Base-by-base conservation (phyloP, 2,329 filamentous ascomycete genomes). In the Botryotinia calthae region DNA sequence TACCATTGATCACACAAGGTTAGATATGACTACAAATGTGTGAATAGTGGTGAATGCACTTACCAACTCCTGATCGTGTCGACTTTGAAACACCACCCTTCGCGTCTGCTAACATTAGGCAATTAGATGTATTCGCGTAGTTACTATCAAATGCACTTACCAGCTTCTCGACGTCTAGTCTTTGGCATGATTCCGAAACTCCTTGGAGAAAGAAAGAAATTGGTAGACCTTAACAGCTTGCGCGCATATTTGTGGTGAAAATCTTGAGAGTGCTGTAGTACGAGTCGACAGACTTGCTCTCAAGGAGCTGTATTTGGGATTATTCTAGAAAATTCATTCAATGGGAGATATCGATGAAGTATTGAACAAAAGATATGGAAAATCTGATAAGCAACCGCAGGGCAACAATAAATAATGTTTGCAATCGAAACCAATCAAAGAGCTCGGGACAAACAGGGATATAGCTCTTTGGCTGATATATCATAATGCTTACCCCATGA, bases 381-480 rank as follows among this genome's bases (percentile, higher is more conserved):
- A 65, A 46, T 48, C n/a, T 48, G 62, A 65, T 48, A 65, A 46
- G 40, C n/a, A 28, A 42, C 40, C n/a, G 18, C 40, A 64, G 61
- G 9, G 18, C 46, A 18, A 46, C 40, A 40, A 40, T 10, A 40
- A 66, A 40, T 40, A 18, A 37, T n/a, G 31, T 34, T 10, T 54
- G 25, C 2, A 20, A 22, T 54, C 9, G 40, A 1, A 28, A 22
- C 64, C 64, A 67, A 67, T 67, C 34, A 67, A 54, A 42, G 34
- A 56, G 18, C 48, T 67, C 18, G 4, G 3, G 20, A 42, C 1
- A 42, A 14, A 25, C 64, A 54, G 46, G 64, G 64, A 56, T 67
- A 42, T 28, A 67, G 64, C 64, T 67, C 34, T 56, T 22, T 56
- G 64, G 54, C 42, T 67, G 64, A 67, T 67, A 67, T 67, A 67